Percentiles rank a stretch among this genome's conserved stretches.
phyloP scores from a whole-genome alignment of 208 protist species.

The Jaenimonas drosophilae region DNA sequence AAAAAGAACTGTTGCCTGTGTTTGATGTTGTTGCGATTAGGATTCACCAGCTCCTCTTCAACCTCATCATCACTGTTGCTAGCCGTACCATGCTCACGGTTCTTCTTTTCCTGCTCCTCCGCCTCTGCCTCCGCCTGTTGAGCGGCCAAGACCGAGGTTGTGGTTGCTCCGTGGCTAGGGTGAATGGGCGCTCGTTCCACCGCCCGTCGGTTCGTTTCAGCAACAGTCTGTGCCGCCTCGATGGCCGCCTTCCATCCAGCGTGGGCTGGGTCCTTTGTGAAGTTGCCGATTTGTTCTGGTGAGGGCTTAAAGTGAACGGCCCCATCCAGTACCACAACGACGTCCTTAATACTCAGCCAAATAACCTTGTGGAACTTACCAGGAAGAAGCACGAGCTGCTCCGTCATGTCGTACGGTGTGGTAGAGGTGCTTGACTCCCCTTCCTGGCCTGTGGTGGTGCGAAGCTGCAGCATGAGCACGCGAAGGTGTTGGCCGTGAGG shows the following conservation, averaged over 20 bases:
- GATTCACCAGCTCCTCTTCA: conserved; percentile 32
- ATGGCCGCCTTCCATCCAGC: conserved; percentile 29
- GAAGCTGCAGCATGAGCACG: conserved; percentile 40
- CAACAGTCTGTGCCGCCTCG: conserved; percentile 20
- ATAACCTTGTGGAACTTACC: conserved; percentile 87
- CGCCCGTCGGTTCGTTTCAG: conserved; percentile 19
- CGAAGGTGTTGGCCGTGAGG: conserved; percentile 69
- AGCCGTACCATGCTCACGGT: neutral
- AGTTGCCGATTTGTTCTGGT: conserved; percentile 59
- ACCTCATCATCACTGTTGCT: conserved; percentile 1
- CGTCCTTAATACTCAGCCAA: conserved; percentile 67
- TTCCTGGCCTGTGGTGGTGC: too few relatives aligned
- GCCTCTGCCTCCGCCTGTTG: neutral
- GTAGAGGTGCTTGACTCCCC: too few relatives aligned
- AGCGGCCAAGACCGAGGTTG: conserved; percentile 35
- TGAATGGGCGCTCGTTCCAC: conserved; percentile 45
- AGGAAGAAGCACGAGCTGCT: conserved; percentile 53
- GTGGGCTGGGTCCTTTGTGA: conserved; percentile 25
- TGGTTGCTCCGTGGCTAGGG: conserved; percentile 26
- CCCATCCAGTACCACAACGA: conserved; percentile 57
- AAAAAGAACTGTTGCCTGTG: conserved; percentile 74
- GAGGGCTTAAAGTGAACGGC: conserved; percentile 65
- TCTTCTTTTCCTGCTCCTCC: conserved; percentile 5
- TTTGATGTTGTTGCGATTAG: conserved; percentile 64
- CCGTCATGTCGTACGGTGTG: neutral